Evolutionary conservation across 805 yeast genomes (phyloP).

Genomic region (Ogataea trehalophila): DNA sequence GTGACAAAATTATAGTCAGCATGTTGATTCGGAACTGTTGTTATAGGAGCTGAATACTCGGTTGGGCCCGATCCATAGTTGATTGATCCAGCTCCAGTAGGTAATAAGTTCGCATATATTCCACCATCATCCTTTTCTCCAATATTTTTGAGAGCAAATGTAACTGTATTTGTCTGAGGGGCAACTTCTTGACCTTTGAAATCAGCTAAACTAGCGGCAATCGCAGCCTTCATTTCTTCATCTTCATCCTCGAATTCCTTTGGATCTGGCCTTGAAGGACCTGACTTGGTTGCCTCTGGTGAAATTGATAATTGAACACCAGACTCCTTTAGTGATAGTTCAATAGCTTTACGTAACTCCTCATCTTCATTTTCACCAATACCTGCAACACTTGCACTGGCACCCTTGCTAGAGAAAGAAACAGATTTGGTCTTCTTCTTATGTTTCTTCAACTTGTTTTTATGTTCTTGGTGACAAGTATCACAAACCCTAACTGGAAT

Average conservation of each 20-base stretch:
- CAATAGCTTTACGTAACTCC: conserved; percentile 72
- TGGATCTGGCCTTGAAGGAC: conserved; percentile 1
- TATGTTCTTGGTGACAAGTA: conserved; percentile 68
- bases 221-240: conserved; percentile 89
- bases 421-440: conserved; percentile 18
- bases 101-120: conserved; percentile 24
- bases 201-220: conserved; percentile 83
- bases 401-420: conserved; percentile 1
- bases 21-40: conserved; percentile 6
- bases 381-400: conserved; percentile 1
- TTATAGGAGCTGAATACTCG: conserved; percentile 3
- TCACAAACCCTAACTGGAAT: conserved; percentile 94
- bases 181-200: conserved; percentile 35
- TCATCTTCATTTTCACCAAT: conserved; percentile 59
- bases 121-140: conserved; percentile 20
- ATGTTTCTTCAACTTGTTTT: conserved; percentile 26
- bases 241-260: conserved; percentile 58
- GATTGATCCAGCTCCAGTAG: neutral
- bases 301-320: conserved; percentile 9
- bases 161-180: neutral
- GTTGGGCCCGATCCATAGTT: neutral
- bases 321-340: conserved; percentile 63
- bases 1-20: conserved; percentile 36
- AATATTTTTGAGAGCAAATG: neutral
- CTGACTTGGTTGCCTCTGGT: conserved; percentile 2